Conservation (phyloP, 129 eudicot species). For the Arctium lappa region DNA sequence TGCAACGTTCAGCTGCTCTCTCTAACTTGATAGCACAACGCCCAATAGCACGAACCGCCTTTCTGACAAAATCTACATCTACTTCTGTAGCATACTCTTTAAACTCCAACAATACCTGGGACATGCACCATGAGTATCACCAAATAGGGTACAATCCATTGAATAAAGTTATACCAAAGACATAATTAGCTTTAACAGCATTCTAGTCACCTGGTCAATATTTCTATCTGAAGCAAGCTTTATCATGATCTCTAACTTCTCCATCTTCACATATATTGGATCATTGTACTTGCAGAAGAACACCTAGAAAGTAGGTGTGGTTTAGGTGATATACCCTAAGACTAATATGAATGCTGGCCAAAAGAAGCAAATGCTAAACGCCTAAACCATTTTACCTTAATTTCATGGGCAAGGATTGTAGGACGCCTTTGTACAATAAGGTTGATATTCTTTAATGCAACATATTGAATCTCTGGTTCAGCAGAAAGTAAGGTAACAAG, state of each 20-base stretch:
- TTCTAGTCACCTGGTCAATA: slow-evolving; percentile 72
- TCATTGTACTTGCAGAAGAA: slow-evolving; percentile 99
- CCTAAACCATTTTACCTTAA: slow-evolving; percentile 54
- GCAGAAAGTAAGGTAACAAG: slow-evolving; percentile 98
- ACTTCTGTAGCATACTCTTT: slow-evolving; percentile 99
- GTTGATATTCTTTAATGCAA: slow-evolving; percentile 91
- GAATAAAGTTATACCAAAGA: not conserved
- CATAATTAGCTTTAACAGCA: slow-evolving; percentile 6
- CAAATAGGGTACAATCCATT: not conserved
- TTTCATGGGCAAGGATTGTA: slow-evolving; percentile 99
- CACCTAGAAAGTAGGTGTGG: slow-evolving; percentile 47
- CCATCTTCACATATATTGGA: slow-evolving; percentile 99
- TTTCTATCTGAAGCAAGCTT: slow-evolving; percentile 98
- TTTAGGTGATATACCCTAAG: slow-evolving; percentile 2
- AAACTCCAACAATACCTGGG: slow-evolving; percentile 90
- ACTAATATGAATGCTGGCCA: not conserved
- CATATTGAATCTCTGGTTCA: slow-evolving; percentile 99
- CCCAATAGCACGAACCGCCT: slow-evolving; percentile 99
- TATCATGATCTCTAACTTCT: slow-evolving; percentile 96
- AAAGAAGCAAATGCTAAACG: slow-evolving; percentile 1
- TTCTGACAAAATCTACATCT: slow-evolving; percentile 98
- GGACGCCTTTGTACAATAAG: slow-evolving; percentile 96
- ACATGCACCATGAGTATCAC: slow-evolving; percentile 2
- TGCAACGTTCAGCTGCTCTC: slow-evolving; percentile 99
- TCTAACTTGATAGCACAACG: slow-evolving; percentile 98